phyloP scores from a whole-genome alignment of 805 yeast species.

The Wickerhamiella sorbophila region DNA sequence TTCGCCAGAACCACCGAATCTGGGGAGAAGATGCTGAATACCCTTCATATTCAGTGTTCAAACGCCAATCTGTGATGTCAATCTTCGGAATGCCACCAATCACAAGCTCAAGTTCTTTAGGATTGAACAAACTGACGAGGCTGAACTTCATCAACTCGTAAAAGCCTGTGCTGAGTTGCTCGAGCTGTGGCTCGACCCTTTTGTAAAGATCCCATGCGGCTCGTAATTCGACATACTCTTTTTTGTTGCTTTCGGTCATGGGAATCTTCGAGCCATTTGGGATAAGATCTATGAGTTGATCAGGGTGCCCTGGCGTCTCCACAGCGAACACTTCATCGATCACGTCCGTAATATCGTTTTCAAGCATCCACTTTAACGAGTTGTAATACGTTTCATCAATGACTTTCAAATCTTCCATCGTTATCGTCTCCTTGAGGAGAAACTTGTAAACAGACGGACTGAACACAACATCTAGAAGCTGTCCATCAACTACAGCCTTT shows the following conservation, averaged over 20 bases:
- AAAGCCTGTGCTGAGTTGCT: conserved; percentile 69
- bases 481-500: conserved; percentile 78
- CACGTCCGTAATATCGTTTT: conserved; percentile 90
- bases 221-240: conserved; percentile 70
- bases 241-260: conserved; percentile 83
- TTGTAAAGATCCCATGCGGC: conserved; percentile 76
- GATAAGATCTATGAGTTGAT: conserved; percentile 70
- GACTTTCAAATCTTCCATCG: conserved; percentile 87
- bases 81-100: conserved; percentile 94
- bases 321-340: conserved; percentile 90
- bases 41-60: conserved; percentile 62
- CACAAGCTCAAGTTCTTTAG: conserved; percentile 83
- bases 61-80: conserved; percentile 92
- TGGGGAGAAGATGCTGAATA: conserved; percentile 74
- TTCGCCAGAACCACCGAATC: conserved; percentile 96
- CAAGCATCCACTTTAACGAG: conserved; percentile 88
- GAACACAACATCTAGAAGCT: conserved; percentile 85
- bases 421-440: conserved; percentile 62
- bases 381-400: conserved; percentile 85
- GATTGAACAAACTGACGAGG: conserved; percentile 75
- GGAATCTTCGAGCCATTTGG: conserved; percentile 71
- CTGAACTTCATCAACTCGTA: conserved; percentile 80
- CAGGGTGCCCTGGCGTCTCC: conserved; percentile 89
- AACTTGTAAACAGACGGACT: conserved; percentile 88
- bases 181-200: conserved; percentile 78